Conservation (phyloP, 805 yeast species). For the Metschnikowia bowlesiae region DNA sequence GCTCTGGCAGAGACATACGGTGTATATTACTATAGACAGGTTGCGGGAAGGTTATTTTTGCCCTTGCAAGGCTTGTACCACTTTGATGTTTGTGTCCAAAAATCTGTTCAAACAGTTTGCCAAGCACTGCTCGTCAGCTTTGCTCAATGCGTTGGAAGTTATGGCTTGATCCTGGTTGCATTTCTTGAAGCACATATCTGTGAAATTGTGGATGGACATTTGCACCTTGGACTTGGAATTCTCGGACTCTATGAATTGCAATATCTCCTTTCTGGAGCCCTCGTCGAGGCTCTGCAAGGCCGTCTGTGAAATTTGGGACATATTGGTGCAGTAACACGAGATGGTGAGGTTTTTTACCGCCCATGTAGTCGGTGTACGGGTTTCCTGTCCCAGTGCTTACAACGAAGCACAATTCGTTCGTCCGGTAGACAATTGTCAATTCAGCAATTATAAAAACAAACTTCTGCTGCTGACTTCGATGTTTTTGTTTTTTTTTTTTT, state of each 20-base stretch:
- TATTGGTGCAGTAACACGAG: constrained; percentile 6
- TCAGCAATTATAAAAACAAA: background rate
- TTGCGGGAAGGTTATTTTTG: constrained; percentile 18
- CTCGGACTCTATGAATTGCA: constrained; percentile 74
- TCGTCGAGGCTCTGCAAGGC: constrained; percentile 52
- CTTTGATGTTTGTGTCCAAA: constrained; percentile 80
- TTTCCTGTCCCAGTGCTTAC: background rate
- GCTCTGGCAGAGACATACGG: background rate
- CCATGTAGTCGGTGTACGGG: constrained; percentile 9
- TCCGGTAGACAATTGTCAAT: background rate
- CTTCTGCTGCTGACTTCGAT: background rate
- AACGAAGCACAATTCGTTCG: background rate
- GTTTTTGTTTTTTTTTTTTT: background rate
- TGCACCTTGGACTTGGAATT: constrained; percentile 85
- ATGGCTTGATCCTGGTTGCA: constrained; percentile 54
- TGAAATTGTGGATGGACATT: constrained; percentile 79
- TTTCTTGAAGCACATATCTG: constrained; percentile 86
- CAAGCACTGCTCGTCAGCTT: constrained; percentile 67
- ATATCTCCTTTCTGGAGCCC: constrained; percentile 64
- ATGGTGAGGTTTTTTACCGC: background rate
- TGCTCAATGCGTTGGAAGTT: constrained; percentile 45
- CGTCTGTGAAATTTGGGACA: constrained; percentile 34
- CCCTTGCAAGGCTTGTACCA: constrained; percentile 55
- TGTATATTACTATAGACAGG: constrained; percentile 7
- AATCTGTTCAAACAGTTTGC: constrained; percentile 79